Percentiles rank a stretch among this genome's conserved stretches.
Conservation (phyloP, 495 filamentous ascomycete species). For the Cryomyces minteri region DNA sequence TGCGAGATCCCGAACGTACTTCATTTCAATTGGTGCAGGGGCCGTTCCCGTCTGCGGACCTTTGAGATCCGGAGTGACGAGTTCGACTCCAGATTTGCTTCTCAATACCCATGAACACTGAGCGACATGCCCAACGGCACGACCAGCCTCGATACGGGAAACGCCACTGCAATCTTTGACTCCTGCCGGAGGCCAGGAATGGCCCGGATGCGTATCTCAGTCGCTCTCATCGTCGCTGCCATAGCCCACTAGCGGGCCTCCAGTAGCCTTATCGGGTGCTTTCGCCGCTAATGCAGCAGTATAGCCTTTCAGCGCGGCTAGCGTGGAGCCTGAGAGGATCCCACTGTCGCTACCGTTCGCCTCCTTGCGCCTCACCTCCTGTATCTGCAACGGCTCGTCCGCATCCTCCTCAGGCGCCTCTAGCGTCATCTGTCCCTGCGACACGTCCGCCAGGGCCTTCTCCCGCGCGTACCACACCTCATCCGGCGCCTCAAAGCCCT, state of each 20-base stretch:
- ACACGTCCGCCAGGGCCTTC: conserved; percentile 14
- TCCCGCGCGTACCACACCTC: conserved; percentile 71
- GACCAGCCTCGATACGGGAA: too few relatives aligned
- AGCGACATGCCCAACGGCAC: too few relatives aligned
- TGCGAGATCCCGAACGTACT: too few relatives aligned
- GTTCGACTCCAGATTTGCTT: too few relatives aligned
- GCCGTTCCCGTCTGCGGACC: too few relatives aligned
- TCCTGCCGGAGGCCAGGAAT: too few relatives aligned
- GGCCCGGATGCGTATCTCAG: conserved; percentile 10
- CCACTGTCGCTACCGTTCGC: conserved; percentile 26
- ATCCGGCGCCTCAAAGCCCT: conserved; percentile 88
- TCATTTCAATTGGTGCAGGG: too few relatives aligned
- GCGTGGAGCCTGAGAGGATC: conserved; percentile 64
- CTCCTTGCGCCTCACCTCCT: conserved; percentile 2
- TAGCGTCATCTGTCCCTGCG: conserved; percentile 11
- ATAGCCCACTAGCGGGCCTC: conserved; percentile 71
- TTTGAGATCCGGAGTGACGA: too few relatives aligned
- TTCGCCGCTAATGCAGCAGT: conserved; percentile 6
- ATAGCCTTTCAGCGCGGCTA: conserved; percentile 47
- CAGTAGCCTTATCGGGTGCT: conserved; percentile 28
- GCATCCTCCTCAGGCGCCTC: conserved; percentile 18
- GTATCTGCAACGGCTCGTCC: conserved; percentile 5
- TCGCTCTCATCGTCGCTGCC: conserved; percentile 74
- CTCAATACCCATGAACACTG: too few relatives aligned
- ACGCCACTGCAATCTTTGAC: too few relatives aligned